phyloP scores from a whole-genome alignment of 257 asterid species.

The Nyctanthes arbortristis region DNA sequence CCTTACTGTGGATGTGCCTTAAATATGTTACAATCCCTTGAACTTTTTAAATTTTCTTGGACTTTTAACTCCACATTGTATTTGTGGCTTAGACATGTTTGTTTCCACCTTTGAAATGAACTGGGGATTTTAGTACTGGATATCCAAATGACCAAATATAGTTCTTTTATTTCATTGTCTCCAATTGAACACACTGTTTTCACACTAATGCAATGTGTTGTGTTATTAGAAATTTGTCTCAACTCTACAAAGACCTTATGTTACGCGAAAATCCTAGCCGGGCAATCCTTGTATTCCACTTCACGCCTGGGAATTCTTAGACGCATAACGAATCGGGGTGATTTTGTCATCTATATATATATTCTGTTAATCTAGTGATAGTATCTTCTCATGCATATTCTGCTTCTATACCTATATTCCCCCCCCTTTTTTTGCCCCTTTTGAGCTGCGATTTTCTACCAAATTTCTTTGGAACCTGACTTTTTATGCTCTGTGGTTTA shows the following conservation, averaged over 20 bases:
- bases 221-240: slow-evolving; percentile 1
- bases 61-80: slow-evolving; percentile 39
- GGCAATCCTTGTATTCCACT: slow-evolving; percentile 22
- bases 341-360: slow-evolving; percentile 27
- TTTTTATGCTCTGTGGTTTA: slow-evolving; percentile 12
- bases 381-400: slow-evolving; percentile 15
- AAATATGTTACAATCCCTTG: slow-evolving; percentile 28
- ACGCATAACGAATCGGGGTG: slow-evolving; percentile 14
- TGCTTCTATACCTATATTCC: too few relatives aligned
- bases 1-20: slow-evolving; percentile 37
- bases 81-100: slow-evolving; percentile 56
- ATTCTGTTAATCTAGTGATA: slow-evolving; percentile 23
- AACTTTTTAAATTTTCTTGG: slow-evolving; percentile 45
- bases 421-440: too few relatives aligned
- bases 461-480: neutral
- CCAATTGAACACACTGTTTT: slow-evolving; percentile 37
- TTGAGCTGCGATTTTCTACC: neutral
- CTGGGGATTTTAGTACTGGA: slow-evolving; percentile 53
- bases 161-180: slow-evolving; percentile 35
- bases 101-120: slow-evolving; percentile 41
- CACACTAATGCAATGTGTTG: slow-evolving; percentile 33
- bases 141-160: slow-evolving; percentile 50
- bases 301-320: slow-evolving; percentile 8
- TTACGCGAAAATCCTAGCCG: slow-evolving; percentile 1
- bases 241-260: neutral